These are phyloP conservation scores for Fusarium sp. DNA, from an alignment of 2,329 filamentous ascomycete species.

Conservation along the genomic window DNA sequence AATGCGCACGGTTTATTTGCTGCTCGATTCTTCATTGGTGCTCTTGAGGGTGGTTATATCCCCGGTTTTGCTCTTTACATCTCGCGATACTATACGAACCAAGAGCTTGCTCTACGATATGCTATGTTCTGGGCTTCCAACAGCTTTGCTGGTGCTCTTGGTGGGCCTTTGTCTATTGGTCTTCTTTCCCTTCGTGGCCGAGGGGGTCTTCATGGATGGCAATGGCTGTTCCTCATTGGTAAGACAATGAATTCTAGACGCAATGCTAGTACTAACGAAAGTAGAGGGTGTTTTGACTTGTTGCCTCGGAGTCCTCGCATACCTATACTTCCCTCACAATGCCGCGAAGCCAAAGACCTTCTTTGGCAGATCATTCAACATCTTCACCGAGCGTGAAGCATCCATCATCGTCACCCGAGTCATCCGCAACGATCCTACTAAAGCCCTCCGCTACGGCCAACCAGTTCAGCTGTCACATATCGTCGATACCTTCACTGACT, in stretches of 20 bases:
- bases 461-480: constrained; percentile 45
- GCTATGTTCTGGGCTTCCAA: constrained; percentile 51
- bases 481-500: constrained; percentile 46
- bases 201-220: constrained; percentile 47
- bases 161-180: constrained; percentile 47
- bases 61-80: constrained; percentile 50
- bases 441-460: constrained; percentile 42
- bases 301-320: constrained; percentile 41
- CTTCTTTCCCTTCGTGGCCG: constrained; percentile 45
- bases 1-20: constrained; percentile 44
- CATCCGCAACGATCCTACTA: constrained; percentile 48
- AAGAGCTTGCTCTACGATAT: constrained; percentile 48
- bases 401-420: constrained; percentile 48
- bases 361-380: constrained; percentile 42
- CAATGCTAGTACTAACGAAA: too few species aligned
- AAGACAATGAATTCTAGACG: too few species aligned
- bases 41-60: constrained; percentile 51
- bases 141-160: constrained; percentile 46
- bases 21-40: constrained; percentile 48
- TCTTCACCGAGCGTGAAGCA: constrained; percentile 45
- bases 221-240: constrained; percentile 51
- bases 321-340: constrained; percentile 48
- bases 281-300: constrained; percentile 48
- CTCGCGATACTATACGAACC: constrained; percentile 48
- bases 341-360: constrained; percentile 45